phyloP scores from a whole-genome alignment of 345 rosid species.

The Iberis pinnata region DNA sequence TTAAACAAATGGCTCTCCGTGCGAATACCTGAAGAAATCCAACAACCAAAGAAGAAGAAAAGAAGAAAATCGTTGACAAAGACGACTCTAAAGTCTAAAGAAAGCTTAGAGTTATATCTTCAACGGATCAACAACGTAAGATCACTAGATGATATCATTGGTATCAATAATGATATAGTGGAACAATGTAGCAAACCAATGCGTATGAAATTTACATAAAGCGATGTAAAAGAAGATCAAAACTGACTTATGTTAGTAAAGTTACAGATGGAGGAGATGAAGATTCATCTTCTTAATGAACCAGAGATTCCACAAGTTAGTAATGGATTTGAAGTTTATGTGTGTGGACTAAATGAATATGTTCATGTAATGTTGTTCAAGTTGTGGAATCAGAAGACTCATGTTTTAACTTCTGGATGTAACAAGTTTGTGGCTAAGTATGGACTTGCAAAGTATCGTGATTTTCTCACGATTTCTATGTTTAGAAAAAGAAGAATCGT shows the following conservation, averaged over 20 bases:
- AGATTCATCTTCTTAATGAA: neutral
- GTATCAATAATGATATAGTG: neutral
- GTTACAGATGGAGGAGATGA: neutral
- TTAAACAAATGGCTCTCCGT: too few relatives aligned
- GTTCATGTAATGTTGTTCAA: slow-evolving; percentile 2
- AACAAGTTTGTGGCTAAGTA: neutral
- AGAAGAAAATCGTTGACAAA: neutral
- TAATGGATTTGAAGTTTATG: neutral
- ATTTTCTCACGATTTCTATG: slow-evolving; percentile 11
- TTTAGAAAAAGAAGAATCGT: slow-evolving; percentile 1
- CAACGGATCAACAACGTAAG: neutral
- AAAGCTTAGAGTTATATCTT: neutral
- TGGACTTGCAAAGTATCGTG: neutral
- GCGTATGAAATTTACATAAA: slow-evolving; percentile 5
- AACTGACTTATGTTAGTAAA: neutral
- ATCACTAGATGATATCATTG: neutral
- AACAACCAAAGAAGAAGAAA: neutral
- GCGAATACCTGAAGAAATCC: too few relatives aligned
- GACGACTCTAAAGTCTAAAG: slow-evolving; percentile 3
- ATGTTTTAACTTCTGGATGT: slow-evolving; percentile 6
- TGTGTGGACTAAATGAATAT: slow-evolving; percentile 14
- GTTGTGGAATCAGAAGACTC: neutral
- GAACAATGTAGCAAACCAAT: slow-evolving; percentile 9
- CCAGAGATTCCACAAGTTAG: neutral
- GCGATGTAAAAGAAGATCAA: slow-evolving; percentile 2